Evolutionary conservation across 768 basidiomycete genomes (phyloP).

Genomic region (Tulasnella sp.): DNA sequence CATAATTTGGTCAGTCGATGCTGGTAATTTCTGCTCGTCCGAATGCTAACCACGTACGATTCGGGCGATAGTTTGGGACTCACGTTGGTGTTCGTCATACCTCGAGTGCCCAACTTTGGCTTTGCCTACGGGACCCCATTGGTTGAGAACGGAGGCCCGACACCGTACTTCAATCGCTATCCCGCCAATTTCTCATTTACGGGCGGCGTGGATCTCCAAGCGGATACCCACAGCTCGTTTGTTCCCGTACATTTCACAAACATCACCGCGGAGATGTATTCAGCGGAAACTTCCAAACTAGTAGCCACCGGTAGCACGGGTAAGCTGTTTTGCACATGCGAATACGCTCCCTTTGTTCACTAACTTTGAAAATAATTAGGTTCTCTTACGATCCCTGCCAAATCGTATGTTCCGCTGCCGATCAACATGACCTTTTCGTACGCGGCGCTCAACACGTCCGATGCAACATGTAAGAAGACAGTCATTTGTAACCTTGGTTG

Average conservation of each 20-base stretch:
- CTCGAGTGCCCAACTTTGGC: conserved; percentile 63
- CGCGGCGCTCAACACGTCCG: conserved; percentile 61
- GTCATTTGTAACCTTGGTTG: conserved; percentile 1
- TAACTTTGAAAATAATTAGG: background rate
- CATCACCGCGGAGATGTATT: conserved; percentile 57
- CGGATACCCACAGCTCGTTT: conserved; percentile 64
- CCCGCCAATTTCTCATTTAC: conserved; percentile 91
- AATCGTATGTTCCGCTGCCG: conserved; percentile 47
- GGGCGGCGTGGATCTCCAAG: conserved; percentile 50
- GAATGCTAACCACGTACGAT: conserved; percentile 10
- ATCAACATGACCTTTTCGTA: conserved; percentile 82
- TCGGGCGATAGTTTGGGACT: conserved; percentile 40
- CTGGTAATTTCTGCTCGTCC: conserved; percentile 29
- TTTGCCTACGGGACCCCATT: conserved; percentile 53
- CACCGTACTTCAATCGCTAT: conserved; percentile 50
- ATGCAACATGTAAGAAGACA: conserved; percentile 58
- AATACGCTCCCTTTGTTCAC: background rate
- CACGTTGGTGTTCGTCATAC: conserved; percentile 66
- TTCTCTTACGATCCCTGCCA: conserved; percentile 50
- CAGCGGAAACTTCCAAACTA: conserved; percentile 48
- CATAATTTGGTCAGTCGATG: conserved; percentile 50
- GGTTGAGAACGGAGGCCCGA: conserved; percentile 24
- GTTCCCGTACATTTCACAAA: conserved; percentile 64
- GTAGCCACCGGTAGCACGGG: conserved; percentile 60
- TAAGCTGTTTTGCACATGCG: conserved; percentile 14